Base-by-base conservation (phyloP, 495 filamentous ascomycete species). In the Schizothecium vesticola region DNA sequence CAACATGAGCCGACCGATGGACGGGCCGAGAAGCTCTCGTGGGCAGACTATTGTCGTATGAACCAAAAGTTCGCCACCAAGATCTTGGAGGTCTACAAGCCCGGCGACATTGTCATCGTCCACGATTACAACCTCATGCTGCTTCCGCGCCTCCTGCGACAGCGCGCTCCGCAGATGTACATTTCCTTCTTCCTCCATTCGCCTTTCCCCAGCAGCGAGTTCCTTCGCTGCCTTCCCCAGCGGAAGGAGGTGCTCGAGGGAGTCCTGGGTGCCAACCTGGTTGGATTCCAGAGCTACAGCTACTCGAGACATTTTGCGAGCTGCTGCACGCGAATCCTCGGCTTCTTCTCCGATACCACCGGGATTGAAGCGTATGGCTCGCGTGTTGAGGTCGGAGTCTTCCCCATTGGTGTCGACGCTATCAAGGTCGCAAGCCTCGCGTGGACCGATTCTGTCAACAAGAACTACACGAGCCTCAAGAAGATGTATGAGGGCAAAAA, bases 161-260 rank as follows among this genome's bases (percentile, higher is more conserved):
- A 96, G 73, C 86, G 90, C 16, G 84, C 90, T 25, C 90, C 92
- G 1, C 90, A 92, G 72, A 89, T 93, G 74, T 94, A 94, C 75
- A 90, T 96, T 72, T 90, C 93, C 51, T 95, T 96, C 80, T 97
- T 91, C 81, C 82, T 97, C 21, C 94, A 97, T 75, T 88, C 92
- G 21, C 94, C 94, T 1, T 97, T 97, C 78, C 94, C 94, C 31
- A 96, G 92, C 79, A 94, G 91, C 80, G 94, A 97, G 75, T 97
- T 94, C 76, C 86, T 96, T 67, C 86, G 92, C 9, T 96, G 93
- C 74, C 84, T 96, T 56, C 90, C 91, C 12, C 87, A 91, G 70
- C 82, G 94, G 66, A 97, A 96, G 77, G 92, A 96, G 73, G 84
- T 97, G 1, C 82, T 97, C 11, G 91, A 92, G 69, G 94, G 94